A percentile compares a stretch with the other conserved stretches of the same genome.
Conservation (phyloP, 331 rosid species). For the Quercus phellos region DNA sequence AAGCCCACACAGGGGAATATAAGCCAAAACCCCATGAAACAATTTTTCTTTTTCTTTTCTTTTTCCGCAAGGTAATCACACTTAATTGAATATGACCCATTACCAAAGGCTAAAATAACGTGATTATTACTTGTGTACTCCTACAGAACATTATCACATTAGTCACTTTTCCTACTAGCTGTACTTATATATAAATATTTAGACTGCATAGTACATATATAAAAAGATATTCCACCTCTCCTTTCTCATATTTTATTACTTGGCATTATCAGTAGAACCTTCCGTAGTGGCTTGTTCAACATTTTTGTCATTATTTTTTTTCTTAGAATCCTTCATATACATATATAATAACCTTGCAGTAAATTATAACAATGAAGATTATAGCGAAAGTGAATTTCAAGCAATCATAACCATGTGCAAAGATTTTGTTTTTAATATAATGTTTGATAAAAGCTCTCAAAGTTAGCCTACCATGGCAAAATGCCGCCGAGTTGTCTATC, state of each 20-base stretch:
- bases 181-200: neutral
- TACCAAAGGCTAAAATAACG: neutral
- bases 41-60: neutral
- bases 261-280: slow-evolving; percentile 20
- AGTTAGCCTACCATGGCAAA: slow-evolving; percentile 17
- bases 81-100: neutral
- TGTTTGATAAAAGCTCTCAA: slow-evolving; percentile 20
- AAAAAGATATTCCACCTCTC: neutral
- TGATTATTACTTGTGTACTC: too few relatives aligned
- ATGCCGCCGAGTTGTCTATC: slow-evolving; percentile 27
- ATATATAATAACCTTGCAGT: slow-evolving; percentile 19
- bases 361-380: slow-evolving; percentile 19
- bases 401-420: slow-evolving; percentile 60
- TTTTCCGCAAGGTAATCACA: neutral
- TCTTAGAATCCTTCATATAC: slow-evolving; percentile 26
- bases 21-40: neutral
- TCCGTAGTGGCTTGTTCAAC: slow-evolving; percentile 32
- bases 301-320: neutral
- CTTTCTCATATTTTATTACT: neutral
- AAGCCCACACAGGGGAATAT: too few relatives aligned
- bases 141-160: neutral
- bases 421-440: slow-evolving; percentile 27
- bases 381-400: slow-evolving; percentile 59
- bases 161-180: neutral
- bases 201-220: neutral